phyloP scores from a whole-genome alignment of 2,329 filamentous ascomycete species.

The Orbilia brochopaga region DNA sequence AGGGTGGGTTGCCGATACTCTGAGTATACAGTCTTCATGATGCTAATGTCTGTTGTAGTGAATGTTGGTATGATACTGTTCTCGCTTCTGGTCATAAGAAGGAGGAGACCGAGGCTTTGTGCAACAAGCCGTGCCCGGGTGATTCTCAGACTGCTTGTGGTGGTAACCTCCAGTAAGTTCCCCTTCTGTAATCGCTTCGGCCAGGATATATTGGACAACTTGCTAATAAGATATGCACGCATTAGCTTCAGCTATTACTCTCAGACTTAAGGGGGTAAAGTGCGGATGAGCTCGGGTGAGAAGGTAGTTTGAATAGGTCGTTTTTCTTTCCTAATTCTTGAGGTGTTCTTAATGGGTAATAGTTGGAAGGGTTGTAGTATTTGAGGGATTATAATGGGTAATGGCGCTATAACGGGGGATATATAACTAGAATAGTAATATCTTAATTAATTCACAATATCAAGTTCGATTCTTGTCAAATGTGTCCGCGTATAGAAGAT shows the following conservation, averaged over 20 bases:
- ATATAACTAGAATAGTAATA: too few relatives aligned
- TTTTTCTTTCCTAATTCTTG: too few relatives aligned
- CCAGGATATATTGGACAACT: not conserved
- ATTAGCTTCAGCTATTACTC: conserved; percentile 13
- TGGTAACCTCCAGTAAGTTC: not conserved
- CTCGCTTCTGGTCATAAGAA: not conserved
- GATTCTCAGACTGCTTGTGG: not conserved
- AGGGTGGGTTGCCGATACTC: not conserved
- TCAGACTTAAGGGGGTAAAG: not conserved
- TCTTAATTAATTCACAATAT: not conserved
- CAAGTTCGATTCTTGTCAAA: not conserved
- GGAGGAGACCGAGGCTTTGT: not conserved
- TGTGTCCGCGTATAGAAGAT: too few relatives aligned
- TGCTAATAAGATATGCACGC: not conserved
- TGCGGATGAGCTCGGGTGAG: too few relatives aligned
- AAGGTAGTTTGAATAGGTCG: too few relatives aligned
- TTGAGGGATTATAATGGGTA: too few relatives aligned
- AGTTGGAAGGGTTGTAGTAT: too few relatives aligned
- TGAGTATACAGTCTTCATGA: not conserved
- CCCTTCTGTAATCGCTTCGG: not conserved
- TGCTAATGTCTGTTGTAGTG: not conserved
- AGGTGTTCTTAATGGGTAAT: too few relatives aligned
- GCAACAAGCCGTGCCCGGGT: conserved; percentile 3
- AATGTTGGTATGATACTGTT: conserved; percentile 5
- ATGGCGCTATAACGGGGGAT: too few relatives aligned